Base-by-base conservation (phyloP, 139 green algal species). In the Spirogloea muscicola region DNA sequence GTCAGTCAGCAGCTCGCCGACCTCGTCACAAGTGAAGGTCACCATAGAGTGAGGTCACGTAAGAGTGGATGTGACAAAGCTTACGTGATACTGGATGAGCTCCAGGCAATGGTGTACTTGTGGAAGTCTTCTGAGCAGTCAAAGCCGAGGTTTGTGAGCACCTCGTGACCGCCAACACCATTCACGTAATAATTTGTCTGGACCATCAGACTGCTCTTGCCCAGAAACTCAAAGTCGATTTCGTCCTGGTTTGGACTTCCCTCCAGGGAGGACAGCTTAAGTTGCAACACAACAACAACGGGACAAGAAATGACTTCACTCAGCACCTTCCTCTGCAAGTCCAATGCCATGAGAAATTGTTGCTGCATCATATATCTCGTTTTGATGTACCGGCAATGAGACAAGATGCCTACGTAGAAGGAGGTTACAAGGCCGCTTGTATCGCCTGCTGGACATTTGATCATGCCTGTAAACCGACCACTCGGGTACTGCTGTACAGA, bases 121-220 rank as follows among this genome's bases (percentile, higher is more conserved):
- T 76, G 38, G 38, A 65, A 68, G 39, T 4, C 67, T 16, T 67
- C 27, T 3, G 38, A 67, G 52, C 46, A 55, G 69, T 77, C 69
- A 39, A 77, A 77, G 36, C 60, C 48, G 9, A 77, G 44, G 42
- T 52, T 29, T 21, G 69, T 10, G 16, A 68, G 16, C 21, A 59
- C 33, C 48, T 77, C 69, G 1, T 21, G 29, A 6, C 34, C 33
- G 48, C 55, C 60, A 31, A 58, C 34, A 3, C 69, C 69, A 10
- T 52, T 52, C 13, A 77, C 69, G 36, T 77, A 77, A 27, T 61
- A 68, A 37, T 77, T 77, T n/a, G 69, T 77, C 60, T 77, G 69
- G 18, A 77, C 69, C 0, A 29, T 9, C 1, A 13, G 16, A 18
- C 57, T 69, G 57, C 57, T 55, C 69, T 70, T 77, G 43, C 69